A percentile compares a stretch with the other conserved stretches of the same genome.
phyloP scores from a whole-genome alignment of 2,329 filamentous ascomycete species.

The Fusarium sp. region DNA sequence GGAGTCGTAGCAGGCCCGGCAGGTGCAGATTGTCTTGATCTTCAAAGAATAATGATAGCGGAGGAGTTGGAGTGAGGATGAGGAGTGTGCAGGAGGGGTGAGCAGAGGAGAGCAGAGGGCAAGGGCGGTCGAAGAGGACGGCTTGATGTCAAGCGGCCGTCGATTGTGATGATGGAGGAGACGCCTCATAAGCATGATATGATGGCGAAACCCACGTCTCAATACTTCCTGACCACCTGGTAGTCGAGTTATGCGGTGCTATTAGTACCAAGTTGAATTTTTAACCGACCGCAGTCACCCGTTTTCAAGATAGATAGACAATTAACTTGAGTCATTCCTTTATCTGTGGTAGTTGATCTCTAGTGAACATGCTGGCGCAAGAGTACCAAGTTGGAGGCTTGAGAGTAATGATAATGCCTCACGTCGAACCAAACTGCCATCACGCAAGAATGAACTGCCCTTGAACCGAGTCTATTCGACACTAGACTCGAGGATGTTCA shows the following conservation, averaged over 20 bases:
- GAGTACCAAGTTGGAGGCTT: neutral
- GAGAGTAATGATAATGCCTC: neutral
- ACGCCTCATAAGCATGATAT: slow-evolving; percentile 9
- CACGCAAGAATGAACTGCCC: neutral
- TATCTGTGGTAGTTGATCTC: neutral
- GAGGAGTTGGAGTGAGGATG: slow-evolving; percentile 18
- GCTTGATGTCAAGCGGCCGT: neutral
- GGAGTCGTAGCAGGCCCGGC: slow-evolving; percentile 38
- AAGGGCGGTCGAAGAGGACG: slow-evolving; percentile 19
- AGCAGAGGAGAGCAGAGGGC: slow-evolving; percentile 12
- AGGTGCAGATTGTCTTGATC: slow-evolving; percentile 48
- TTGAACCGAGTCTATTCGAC: neutral
- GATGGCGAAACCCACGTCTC: slow-evolving; percentile 17
- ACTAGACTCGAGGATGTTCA: neutral
- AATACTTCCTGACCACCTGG: slow-evolving; percentile 18
- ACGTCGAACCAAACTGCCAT: neutral
- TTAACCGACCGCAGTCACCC: slow-evolving; percentile 43
- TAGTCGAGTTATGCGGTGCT: slow-evolving; percentile 26
- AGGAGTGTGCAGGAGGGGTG: slow-evolving; percentile 12
- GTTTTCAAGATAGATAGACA: slow-evolving; percentile 37
- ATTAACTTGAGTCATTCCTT: slow-evolving; percentile 43
- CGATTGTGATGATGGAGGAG: slow-evolving; percentile 22
- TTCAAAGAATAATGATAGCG: slow-evolving; percentile 40
- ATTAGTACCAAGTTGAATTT: slow-evolving; percentile 30
- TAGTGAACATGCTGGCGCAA: neutral